Evolutionary conservation across 169 alveolate species (phyloP).

Genomic region (Plasmodium malariae): DNA sequence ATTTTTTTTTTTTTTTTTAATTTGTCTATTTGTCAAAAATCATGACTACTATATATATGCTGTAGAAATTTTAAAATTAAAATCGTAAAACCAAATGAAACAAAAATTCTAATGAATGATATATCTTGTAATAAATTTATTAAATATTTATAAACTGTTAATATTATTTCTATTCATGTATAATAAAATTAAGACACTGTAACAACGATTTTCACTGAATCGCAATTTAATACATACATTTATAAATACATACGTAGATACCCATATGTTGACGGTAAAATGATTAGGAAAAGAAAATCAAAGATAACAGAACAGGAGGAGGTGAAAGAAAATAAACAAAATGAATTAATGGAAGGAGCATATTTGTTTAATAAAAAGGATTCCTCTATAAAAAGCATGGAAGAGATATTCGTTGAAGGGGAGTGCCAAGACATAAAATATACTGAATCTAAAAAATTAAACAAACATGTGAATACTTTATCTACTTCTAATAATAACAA

Average conservation of each 20-base stretch:
- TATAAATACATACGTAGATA: not conserved
- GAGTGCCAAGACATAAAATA: not conserved
- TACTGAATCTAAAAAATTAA: not conserved
- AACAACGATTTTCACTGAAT: not conserved
- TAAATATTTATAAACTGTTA: not conserved
- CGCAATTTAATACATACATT: not conserved
- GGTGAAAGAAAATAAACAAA: slow-evolving; percentile 5
- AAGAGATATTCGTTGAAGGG: not conserved
- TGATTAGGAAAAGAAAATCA: slow-evolving; percentile 73
- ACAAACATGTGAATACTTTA: not conserved
- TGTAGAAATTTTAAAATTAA: slow-evolving; percentile 5
- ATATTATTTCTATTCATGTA: not conserved
- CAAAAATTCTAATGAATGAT: not conserved
- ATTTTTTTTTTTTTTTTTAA: not conserved
- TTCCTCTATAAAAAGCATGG: slow-evolving; percentile 29
- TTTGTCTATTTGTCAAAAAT: slow-evolving; percentile 46
- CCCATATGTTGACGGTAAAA: not conserved
- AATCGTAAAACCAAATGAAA: not conserved
- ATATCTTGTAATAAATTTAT: not conserved
- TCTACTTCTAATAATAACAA: slow-evolving; percentile 3
- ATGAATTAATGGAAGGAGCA: slow-evolving; percentile 40
- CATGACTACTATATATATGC: not conserved
- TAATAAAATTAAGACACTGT: not conserved
- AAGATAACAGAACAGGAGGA: slow-evolving; percentile 34
- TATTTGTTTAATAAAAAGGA: slow-evolving; percentile 14